Evolutionary conservation across 495 filamentous ascomycete genomes (phyloP), one percentile per base, ranked within the genome.

Genomic region (Chaetomium fimeti): DNA sequence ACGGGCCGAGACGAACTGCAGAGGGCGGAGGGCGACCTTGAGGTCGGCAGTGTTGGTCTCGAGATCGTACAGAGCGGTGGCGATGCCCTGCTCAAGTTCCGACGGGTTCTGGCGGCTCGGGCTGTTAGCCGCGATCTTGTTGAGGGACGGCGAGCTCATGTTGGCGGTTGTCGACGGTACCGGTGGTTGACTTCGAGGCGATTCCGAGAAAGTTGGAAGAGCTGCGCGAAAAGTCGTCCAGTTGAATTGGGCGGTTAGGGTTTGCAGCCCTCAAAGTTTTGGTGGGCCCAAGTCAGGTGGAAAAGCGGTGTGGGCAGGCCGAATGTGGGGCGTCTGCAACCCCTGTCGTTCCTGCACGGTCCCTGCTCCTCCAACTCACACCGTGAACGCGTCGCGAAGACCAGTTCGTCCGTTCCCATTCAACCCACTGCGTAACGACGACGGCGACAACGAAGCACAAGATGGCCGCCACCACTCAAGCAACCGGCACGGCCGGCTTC

Each of bases 111-210:
- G 84, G 83, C 92, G 88, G 77, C 93, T 97, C 52, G 93, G 89
- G 85, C 91, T 96, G 86, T 92, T 98, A 71, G 87, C 79, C 77
- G 93, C 92, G 79, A 98, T 98, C 91, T 98, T 98, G 88, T 93
- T 93, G 79, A 94, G 82, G 75, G 89, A 83, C 60, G 83, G 89
- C 71, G 78, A 70, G 72, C 70, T 75, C 79, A 82, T 82, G 70
- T 69, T 80, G 76, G 75, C 78, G 75, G 74, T 74, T 73, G 73
- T 71, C 70, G 70, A 62, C 60, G 67, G 57, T 70, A 43, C 58
- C 65, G 66, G 63, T 65, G 67, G 51, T 69, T 65, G 61, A 61
- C 25, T 47, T 57, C 40, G 61, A 63, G 55, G 16, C 43, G 53
- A 40, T 28, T 56, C 18, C 45, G 42, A 55, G 55, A n/a, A n/a